Evolutionary conservation across 2,329 filamentous ascomycete species (phyloP), one percentile per base, ranked within the genome.

Genomic region (Stenocarpella maydis): DNA sequence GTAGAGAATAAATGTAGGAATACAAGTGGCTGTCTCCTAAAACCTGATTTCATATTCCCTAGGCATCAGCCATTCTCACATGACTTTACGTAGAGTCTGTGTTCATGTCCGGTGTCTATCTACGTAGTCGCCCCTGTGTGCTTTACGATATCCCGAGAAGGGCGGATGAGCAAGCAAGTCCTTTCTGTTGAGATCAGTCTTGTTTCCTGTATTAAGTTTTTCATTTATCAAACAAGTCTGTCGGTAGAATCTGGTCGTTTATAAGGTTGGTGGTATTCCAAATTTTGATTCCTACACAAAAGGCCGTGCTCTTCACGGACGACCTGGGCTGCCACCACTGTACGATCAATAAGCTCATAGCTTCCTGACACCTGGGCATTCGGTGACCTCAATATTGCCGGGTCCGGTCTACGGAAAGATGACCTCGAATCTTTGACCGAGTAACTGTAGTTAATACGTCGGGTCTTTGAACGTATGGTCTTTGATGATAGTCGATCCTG

Each of bases 221-320:
- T n/a, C n/a, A n/a, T n/a, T n/a, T n/a, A n/a, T 58, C 53, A 41
- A 24, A 58, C 53, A 41, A 58, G 34, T 41, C 34, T 58, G 4
- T 58, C 53, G 12, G 14, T 39, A 41, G 34, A 58, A 15, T 26
- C 10, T 2, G 6, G 53, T 14, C 26, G 21, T 14, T 3, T 21
- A n/a, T 19, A 17, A 58, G 2, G 14, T 10, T 26, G n/a, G n/a
- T 55, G 10, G 5, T 8, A 17, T 21, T 17, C n/a, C 2, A n/a
- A n/a, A 9, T 12, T 39, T 12, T 34, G 6, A 17, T 15, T 24
- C 21, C 10, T 9, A 55, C 7, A 12, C 15, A 10, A 52, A 1
- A 24, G 12, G 53, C 24, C 1, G 12, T 24, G 19, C 17, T 9
- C n/a, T 2, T 39, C 53, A 55, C 2, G 3, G 34, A 17, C 9